Conservation (phyloP, 108 stramenopile species). For the Nannochloropsis granulata region DNA sequence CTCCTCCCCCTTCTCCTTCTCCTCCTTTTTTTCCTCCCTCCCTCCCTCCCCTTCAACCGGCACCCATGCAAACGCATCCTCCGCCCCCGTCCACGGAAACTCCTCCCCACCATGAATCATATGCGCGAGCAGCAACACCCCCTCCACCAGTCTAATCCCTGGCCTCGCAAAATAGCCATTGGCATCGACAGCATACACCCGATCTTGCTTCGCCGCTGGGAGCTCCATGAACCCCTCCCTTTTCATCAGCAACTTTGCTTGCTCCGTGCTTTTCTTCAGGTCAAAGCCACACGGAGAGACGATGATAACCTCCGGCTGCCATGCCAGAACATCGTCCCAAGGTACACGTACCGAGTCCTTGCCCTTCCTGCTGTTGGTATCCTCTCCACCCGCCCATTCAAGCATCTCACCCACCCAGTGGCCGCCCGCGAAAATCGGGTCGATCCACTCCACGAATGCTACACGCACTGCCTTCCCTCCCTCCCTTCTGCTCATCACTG, state of each 20-base stretch:
- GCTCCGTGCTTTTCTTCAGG: conserved; percentile 51
- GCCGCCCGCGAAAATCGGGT: conserved; percentile 70
- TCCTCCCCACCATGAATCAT: conserved; percentile 13
- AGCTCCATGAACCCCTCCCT: conserved; percentile 36
- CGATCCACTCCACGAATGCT: conserved; percentile 73
- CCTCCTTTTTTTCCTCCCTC: background rate
- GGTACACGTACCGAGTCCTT: conserved; percentile 42
- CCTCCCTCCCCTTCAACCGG: background rate
- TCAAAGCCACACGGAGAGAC: conserved; percentile 78
- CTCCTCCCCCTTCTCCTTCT: background rate
- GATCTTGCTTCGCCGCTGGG: conserved; percentile 38
- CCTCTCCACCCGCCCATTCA: conserved; percentile 48
- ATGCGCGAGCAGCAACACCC: conserved; percentile 52
- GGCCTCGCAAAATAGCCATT: conserved; percentile 71
- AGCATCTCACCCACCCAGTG: conserved; percentile 82
- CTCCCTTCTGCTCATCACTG: background rate
- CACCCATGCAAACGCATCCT: background rate
- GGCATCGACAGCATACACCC: conserved; percentile 60
- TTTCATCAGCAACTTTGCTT: conserved; percentile 32
- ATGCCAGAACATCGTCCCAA: conserved; percentile 43
- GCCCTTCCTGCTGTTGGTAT: conserved; percentile 5
- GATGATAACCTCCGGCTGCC: conserved; percentile 62
- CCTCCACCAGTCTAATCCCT: conserved; percentile 55
- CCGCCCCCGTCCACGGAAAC: background rate
- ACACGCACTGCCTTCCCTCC: conserved; percentile 24